phyloP scores from a whole-genome alignment of 176 grass and related monocot genomes.

The Lolium rigidum region DNA sequence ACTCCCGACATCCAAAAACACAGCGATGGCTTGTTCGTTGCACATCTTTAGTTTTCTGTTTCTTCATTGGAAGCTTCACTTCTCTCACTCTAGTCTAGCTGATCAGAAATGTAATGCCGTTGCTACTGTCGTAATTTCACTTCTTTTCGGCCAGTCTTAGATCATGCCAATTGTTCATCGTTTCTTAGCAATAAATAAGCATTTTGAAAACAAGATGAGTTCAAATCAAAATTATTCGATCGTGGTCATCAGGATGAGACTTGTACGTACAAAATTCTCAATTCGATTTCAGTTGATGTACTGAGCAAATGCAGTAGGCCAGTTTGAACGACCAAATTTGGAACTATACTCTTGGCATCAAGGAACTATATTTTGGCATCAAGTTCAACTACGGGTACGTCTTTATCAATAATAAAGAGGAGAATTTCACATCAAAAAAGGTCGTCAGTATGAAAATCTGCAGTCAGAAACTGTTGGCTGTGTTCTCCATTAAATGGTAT shows the following conservation, averaged over 20 bases:
- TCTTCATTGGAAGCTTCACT: constrained; percentile 26
- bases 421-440: neutral
- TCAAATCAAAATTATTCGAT: neutral
- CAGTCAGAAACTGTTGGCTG: neutral
- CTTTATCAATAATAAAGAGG: neutral
- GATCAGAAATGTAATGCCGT: constrained; percentile 36
- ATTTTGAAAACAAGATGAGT: neutral
- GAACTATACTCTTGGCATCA: neutral
- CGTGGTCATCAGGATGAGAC: neutral
- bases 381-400: too few relatives aligned
- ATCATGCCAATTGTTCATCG: constrained; percentile 13
- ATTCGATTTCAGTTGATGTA: neutral
- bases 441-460: neutral
- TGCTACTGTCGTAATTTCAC: neutral
- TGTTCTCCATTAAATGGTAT: neutral
- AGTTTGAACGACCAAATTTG: neutral
- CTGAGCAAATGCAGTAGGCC: neutral
- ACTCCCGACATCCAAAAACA: constrained; percentile 18
- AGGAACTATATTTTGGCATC: too few relatives aligned
- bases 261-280: neutral
- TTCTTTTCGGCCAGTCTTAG: neutral
- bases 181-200: constrained; percentile 40
- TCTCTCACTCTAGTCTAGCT: constrained; percentile 26
- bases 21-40: neutral
- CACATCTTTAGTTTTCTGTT: neutral